These are phyloP conservation scores for Starmerella tilneyi DNA, from an alignment of 805 yeast genomes.

Conservation along the genomic window DNA sequence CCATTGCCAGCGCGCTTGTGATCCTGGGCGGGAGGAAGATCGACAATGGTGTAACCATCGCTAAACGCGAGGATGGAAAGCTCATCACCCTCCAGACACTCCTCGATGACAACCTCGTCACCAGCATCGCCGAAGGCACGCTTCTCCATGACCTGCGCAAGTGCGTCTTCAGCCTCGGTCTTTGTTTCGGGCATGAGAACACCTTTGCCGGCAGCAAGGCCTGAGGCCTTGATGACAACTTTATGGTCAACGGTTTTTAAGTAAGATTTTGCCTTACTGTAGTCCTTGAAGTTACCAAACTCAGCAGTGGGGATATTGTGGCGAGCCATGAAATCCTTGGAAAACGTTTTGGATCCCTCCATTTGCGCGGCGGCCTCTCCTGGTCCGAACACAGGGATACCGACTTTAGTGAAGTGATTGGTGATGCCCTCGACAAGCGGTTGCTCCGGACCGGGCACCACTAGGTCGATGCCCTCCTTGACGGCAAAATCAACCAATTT, in stretches of 20 bases:
- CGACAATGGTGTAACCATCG: slow-evolving; percentile 86
- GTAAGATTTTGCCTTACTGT: slow-evolving; percentile 63
- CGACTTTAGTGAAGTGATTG: slow-evolving; percentile 59
- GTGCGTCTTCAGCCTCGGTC: slow-evolving; percentile 75
- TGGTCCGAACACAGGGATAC: slow-evolving; percentile 98
- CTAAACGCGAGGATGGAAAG: slow-evolving; percentile 81
- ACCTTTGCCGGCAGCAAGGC: slow-evolving; percentile 98
- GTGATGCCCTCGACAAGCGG: slow-evolving; percentile 93
- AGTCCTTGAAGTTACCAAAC: slow-evolving; percentile 71
- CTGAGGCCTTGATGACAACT: slow-evolving; percentile 92
- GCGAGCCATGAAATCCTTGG: slow-evolving; percentile 85
- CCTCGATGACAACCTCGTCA: slow-evolving; percentile 90
- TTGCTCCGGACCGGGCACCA: slow-evolving; percentile 98
- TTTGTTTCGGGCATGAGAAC: slow-evolving; percentile 80
- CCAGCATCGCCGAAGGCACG: slow-evolving; percentile 90
- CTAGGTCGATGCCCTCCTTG: slow-evolving; percentile 55
- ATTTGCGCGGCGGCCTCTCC: slow-evolving; percentile 75
- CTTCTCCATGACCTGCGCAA: slow-evolving; percentile 80
- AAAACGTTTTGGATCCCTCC: slow-evolving; percentile 95
- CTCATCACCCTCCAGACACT: slow-evolving; percentile 93
- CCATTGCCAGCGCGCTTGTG: slow-evolving; percentile 93
- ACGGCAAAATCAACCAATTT: slow-evolving; percentile 64
- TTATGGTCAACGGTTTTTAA: slow-evolving; percentile 55
- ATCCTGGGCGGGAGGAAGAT: slow-evolving; percentile 95
- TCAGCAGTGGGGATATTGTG: slow-evolving; percentile 92